Base-by-base conservation (phyloP, 1,284 basidiomycete species). In the Irpex rosettiformis region DNA sequence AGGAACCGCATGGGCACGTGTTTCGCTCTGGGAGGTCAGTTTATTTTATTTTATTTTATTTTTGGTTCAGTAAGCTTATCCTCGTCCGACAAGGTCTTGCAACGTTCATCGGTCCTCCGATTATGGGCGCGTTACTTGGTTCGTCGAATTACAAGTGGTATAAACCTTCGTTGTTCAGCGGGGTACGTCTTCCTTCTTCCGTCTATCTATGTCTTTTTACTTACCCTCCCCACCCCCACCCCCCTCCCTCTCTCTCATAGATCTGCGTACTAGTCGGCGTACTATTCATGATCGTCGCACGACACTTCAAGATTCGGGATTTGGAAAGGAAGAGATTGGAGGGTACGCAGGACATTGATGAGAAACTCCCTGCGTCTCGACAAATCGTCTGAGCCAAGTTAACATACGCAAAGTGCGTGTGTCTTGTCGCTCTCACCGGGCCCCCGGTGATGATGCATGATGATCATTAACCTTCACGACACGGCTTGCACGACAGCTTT, bases 21-120 rank as follows among this genome's bases (percentile, higher is more conserved):
- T 24, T 83, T 81, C 29, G 40, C 57, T 8, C 40, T 58, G 5
- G 29, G 27, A 52, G 56, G 55, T 56, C 28, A 11, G 55, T 18
- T 18, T 45, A 8, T 45, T 4, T 11, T 37, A 6, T 6, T 37
- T 16, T 33, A 80, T 45, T 73, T 76, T 5, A 74, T 80, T 22
- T 80, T 82, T 75, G 80, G 81, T 16, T 67, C 81, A 28, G 80
- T 79, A 1, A 10, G 43, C 13, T 13, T 18, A 47, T 13, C 18
- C 82, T 80, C 24, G 30, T 52, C 4, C 22, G 52, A 4, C 7
- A 11, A 57, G 56, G 48, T 28, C 48, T 51, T 16, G 48, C 48
- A 8, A 51, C 48, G 48, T 51, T 51, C 27, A 51, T 51, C 13
- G 48, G 48, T 10, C 48, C 48, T 16, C 48, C 48, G 4, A 51